phyloP scores from a whole-genome alignment of 331 rosid species.

The Quercus phellos region DNA sequence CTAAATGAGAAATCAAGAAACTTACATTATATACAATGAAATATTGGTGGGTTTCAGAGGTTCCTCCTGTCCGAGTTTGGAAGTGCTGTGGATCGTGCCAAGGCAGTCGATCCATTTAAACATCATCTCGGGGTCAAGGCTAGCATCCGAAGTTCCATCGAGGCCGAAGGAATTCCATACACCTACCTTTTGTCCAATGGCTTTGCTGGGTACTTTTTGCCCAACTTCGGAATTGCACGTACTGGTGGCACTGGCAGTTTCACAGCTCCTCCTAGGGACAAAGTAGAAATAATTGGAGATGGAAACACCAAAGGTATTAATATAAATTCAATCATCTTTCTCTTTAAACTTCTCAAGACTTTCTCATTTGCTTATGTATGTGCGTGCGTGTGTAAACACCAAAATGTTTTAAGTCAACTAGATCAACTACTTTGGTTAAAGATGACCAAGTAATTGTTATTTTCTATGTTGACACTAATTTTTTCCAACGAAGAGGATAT shows the following conservation, averaged over 20 bases:
- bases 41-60: slow-evolving; percentile 18
- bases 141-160: slow-evolving; percentile 19
- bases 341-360: not conserved
- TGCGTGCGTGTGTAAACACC: too few species aligned
- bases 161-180: slow-evolving; percentile 44
- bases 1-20: not conserved
- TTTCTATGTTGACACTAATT: slow-evolving; percentile 25
- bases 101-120: slow-evolving; percentile 23
- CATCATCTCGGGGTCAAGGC: not conserved
- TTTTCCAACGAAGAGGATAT: slow-evolving; percentile 52
- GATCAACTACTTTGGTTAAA: too few species aligned
- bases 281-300: slow-evolving; percentile 41
- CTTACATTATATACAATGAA: not conserved
- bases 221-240: slow-evolving; percentile 25
- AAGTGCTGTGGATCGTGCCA: slow-evolving; percentile 4
- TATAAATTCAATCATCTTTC: not conserved
- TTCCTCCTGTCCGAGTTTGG: slow-evolving; percentile 42
- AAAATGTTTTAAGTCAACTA: too few species aligned
- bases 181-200: slow-evolving; percentile 15
- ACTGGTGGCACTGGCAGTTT: slow-evolving; percentile 12
- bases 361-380: not conserved
- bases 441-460: not conserved
- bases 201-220: slow-evolving; percentile 28
- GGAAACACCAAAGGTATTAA: slow-evolving; percentile 39
- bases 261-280: slow-evolving; percentile 39